These are phyloP conservation scores for Ophiostoma montium DNA, from an alignment of 2,329 filamentous ascomycete species.

Conservation along the genomic window DNA sequence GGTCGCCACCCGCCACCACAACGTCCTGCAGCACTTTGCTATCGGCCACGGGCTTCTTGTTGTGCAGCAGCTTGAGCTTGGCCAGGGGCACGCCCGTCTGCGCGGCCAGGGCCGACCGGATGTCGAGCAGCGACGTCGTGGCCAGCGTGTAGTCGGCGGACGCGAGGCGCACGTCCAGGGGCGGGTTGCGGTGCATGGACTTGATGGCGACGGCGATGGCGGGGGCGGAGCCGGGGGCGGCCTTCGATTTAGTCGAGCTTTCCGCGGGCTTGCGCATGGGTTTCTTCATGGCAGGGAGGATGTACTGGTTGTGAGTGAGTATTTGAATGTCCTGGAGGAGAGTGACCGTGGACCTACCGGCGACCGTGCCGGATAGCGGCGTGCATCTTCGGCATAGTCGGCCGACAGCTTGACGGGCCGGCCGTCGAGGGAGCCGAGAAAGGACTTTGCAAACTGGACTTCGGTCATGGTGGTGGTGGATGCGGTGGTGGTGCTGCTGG, in stretches of 20 bases:
- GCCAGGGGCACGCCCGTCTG: constrained; percentile 51
- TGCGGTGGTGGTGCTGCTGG: too few relatives aligned
- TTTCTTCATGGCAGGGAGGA: constrained; percentile 53
- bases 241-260: constrained; percentile 20
- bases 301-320: constrained; percentile 37
- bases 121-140: constrained; percentile 61
- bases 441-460: constrained; percentile 68
- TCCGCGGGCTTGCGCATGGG: constrained; percentile 34
- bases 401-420: constrained; percentile 69
- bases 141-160: constrained; percentile 31
- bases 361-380: constrained; percentile 58
- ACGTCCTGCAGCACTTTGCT: constrained; percentile 65
- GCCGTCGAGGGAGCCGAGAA: constrained; percentile 66
- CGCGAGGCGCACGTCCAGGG: constrained; percentile 48
- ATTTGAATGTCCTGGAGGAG: background rate
- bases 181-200: constrained; percentile 56
- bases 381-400: constrained; percentile 81
- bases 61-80: constrained; percentile 74
- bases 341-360: constrained; percentile 44
- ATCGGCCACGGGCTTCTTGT: constrained; percentile 74
- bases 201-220: constrained; percentile 50
- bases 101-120: constrained; percentile 56
- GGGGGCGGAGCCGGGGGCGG: constrained; percentile 36
- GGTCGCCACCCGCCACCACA: constrained; percentile 23
- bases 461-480: constrained; percentile 64